phyloP scores from a whole-genome alignment of 176 grass and related monocot genomes.

The Bromus sterilis region DNA sequence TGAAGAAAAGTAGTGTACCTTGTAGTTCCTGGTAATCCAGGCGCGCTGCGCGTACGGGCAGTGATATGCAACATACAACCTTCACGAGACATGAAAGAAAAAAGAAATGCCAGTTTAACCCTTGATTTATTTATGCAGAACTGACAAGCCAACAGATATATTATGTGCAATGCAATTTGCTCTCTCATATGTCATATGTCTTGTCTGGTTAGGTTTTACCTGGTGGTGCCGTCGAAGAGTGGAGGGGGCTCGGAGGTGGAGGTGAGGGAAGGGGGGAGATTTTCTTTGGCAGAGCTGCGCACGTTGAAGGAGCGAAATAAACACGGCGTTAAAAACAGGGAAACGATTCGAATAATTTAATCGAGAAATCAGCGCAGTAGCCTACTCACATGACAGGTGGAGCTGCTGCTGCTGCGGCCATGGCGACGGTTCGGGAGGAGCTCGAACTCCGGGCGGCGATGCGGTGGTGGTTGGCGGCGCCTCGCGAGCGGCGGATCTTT shows the following conservation, averaged over 20 bases:
- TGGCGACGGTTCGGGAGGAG: constrained; percentile 10
- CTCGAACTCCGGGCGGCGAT: background rate
- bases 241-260: constrained; percentile 56
- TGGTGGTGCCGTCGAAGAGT: constrained; percentile 83
- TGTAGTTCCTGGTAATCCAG: constrained; percentile 81
- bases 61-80: constrained; percentile 69
- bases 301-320: background rate
- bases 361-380: background rate
- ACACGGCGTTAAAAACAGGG: background rate
- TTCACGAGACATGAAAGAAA: constrained; percentile 10
- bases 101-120: background rate
- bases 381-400: constrained; percentile 23
- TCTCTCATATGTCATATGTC: background rate
- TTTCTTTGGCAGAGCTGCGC: constrained; percentile 39
- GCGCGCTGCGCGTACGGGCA: constrained; percentile 79
- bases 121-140: background rate
- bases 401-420: constrained; percentile 23
- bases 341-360: background rate
- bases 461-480: background rate
- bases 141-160: background rate
- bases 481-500: constrained; percentile 2
- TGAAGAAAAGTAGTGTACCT: constrained; percentile 37
- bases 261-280: constrained; percentile 46
- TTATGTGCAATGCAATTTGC: background rate
- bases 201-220: background rate